Conservation (phyloP, 495 filamentous ascomycete species). For the Terfezia boudieri region DNA sequence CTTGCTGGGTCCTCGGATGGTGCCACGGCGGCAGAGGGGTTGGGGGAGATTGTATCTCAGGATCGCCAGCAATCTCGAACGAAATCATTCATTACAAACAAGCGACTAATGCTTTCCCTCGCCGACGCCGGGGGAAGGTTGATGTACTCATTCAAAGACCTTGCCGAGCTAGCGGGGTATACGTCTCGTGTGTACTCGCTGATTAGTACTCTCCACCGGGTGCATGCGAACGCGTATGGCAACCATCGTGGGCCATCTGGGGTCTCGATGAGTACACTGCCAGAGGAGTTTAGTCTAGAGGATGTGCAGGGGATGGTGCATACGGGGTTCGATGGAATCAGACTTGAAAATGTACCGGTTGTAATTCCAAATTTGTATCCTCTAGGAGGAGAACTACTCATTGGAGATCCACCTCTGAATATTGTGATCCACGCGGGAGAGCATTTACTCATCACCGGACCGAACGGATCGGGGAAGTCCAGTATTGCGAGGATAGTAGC, state of each 20-base stretch:
- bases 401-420: conserved; percentile 46
- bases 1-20: conserved; percentile 24
- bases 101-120: conserved; percentile 90
- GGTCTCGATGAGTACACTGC: conserved; percentile 33
- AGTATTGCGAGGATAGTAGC: conserved; percentile 76
- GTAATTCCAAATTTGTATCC: conserved; percentile 71
- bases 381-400: conserved; percentile 70
- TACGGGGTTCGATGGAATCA: conserved; percentile 81
- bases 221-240: conserved; percentile 65
- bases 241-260: too few relatives aligned
- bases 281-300: conserved; percentile 67
- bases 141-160: conserved; percentile 99
- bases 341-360: conserved; percentile 81
- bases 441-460: conserved; percentile 81
- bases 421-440: conserved; percentile 75
- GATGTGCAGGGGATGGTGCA: conserved; percentile 86
- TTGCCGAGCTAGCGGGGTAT: conserved; percentile 84
- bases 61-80: conserved; percentile 63
- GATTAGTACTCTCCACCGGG: conserved; percentile 80
- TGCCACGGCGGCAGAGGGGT: conserved; percentile 8
- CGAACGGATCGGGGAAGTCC: conserved; percentile 87
- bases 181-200: conserved; percentile 90
- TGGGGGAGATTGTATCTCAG: conserved; percentile 13
- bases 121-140: conserved; percentile 91
- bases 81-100: conserved; percentile 99